Evolutionary conservation across 768 basidiomycete genomes (phyloP), one percentile per base, ranked within the genome.

Genomic region (Tulasnella sp.): DNA sequence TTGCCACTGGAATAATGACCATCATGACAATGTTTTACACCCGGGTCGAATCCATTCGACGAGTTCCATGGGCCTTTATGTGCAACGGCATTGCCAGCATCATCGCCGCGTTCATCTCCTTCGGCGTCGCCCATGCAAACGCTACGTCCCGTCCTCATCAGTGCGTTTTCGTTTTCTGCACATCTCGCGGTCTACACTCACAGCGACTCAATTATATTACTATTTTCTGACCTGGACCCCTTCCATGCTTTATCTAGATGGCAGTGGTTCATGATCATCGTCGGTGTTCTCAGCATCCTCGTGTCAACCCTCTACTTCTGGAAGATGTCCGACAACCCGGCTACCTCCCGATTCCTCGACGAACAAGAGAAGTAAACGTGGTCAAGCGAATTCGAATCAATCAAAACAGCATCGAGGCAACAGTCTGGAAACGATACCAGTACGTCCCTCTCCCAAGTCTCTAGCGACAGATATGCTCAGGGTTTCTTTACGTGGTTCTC

Each of bases 341-440:
- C 92, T 4, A 92, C 84, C 80, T 93, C 93, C 22, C 91, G 92
- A 91, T 94, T 94, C 86, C 87, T 94, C 75, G 92, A 92, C 3
- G n/a, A n/a, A n/a, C 87, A 88, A n/a, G 93, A 94, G 83, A 90
- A 92, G 14, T 86, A 1, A 87, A 87, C 24, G 93, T 93, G 0
- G 87, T 94, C 31, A 88, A 87, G 75, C 89, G 93, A 8, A 89
- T 94, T 80, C 91, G 92, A 87, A 89, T 87, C 85, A 94, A 94
- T 81, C 93, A 95, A 89, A 93, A 92, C 0, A 94, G 94, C 41
- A 89, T 94, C 11, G 94, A 94, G 85, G 94, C 93, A 83, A 95
- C 94, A 83, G 89, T 88, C 77, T 95, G 88, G 87, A 95, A 95
- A 86, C 90, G 88, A 78, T 92, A 93, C 48, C 94, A 95, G 93